Conservation (phyloP, 441 rosid genomes). For the Pelargonium cotyledonis region DNA sequence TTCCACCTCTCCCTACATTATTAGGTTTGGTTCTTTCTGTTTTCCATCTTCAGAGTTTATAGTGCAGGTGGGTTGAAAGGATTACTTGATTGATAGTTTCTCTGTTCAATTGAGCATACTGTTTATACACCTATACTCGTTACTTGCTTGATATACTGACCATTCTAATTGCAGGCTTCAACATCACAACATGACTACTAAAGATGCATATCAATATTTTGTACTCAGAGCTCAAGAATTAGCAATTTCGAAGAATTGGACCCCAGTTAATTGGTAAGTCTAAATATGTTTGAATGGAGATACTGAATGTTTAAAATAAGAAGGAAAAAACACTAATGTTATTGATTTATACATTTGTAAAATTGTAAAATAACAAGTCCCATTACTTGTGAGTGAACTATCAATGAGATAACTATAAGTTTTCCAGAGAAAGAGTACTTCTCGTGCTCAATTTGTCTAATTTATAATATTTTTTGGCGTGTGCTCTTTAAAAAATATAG, state of each 20-base stretch:
- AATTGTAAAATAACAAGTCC: no score
- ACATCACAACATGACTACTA: slow-evolving; percentile 54
- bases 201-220: slow-evolving; percentile 76
- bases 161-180: slow-evolving; percentile 56
- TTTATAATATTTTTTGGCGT: background rate
- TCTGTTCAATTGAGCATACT: background rate
- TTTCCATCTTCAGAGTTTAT: no score
- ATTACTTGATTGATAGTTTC: no score
- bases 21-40: no score
- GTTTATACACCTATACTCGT: background rate
- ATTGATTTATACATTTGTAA: background rate
- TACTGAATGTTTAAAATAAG: no score
- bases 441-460: no score
- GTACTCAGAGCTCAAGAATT: slow-evolving; percentile 86
- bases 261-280: slow-evolving; percentile 87
- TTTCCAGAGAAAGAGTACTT: no score
- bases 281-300: slow-evolving; percentile 5
- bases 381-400: no score
- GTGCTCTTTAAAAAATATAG: background rate
- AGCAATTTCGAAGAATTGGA: slow-evolving; percentile 74
- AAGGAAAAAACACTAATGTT: background rate
- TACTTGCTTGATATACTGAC: slow-evolving; percentile 20
- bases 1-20: no score
- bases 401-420: no score
- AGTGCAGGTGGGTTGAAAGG: no score